These are phyloP conservation scores for Arachis monticola DNA, from an alignment of 331 rosid species.

Conservation along the genomic window DNA sequence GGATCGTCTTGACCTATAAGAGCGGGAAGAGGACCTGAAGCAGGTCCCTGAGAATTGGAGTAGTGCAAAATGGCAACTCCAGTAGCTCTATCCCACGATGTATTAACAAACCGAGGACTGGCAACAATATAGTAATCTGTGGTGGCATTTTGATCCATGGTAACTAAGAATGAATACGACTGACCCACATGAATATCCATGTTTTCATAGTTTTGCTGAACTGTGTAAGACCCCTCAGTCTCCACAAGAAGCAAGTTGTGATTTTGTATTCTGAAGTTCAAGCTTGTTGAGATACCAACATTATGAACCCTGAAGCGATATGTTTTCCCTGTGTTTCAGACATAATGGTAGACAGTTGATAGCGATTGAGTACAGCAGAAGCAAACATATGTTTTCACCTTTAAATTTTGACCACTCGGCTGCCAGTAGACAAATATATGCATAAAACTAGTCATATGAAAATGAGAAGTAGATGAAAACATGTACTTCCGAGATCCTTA, in stretches of 20 bases:
- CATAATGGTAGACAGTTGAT: conserved; percentile 31
- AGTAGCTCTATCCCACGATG: conserved; percentile 70
- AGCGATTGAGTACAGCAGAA: background rate
- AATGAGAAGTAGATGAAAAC: background rate
- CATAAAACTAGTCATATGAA: background rate
- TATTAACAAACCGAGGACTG: conserved; percentile 83
- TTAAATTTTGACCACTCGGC: background rate
- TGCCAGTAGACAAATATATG: background rate
- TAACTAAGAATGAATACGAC: conserved; percentile 89
- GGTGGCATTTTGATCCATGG: conserved; percentile 97
- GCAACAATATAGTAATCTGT: conserved; percentile 88
- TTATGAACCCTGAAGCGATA: conserved; percentile 88
- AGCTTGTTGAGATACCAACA: conserved; percentile 86
- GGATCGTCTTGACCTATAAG: conserved; percentile 70
- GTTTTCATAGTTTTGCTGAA: conserved; percentile 78
- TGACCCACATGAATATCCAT: conserved; percentile 97
- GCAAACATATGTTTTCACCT: conserved; percentile 9
- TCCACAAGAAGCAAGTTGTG: conserved; percentile 87
- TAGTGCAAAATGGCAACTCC: conserved; percentile 90
- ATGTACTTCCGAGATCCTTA: conserved; percentile 41
- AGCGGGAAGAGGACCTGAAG: conserved; percentile 91
- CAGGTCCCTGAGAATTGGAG: conserved; percentile 85
- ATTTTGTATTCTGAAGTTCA: conserved; percentile 86
- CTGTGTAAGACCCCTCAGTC: conserved; percentile 93
- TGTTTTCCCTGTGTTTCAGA: conserved; percentile 76